phyloP scores from a whole-genome alignment of 352 stramenopile species.

The Plasmopara viticola region DNA sequence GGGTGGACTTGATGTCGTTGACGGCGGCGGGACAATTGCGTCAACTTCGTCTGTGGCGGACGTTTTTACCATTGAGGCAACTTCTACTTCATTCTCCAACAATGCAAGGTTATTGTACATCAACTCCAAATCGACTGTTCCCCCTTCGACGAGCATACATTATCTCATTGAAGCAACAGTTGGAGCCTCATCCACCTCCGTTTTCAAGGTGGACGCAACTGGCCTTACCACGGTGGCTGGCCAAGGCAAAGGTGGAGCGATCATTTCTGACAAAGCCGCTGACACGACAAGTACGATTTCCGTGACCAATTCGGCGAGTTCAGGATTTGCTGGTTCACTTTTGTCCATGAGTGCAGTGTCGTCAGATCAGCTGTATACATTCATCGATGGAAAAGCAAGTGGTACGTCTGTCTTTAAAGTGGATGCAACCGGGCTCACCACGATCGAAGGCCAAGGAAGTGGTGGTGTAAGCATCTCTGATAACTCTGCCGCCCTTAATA shows the following conservation, averaged over 20 bases:
- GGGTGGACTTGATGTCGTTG: conserved; percentile 26
- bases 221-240: too few species aligned
- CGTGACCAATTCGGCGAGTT: too few species aligned
- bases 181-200: too few species aligned
- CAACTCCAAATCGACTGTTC: too few species aligned
- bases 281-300: background rate
- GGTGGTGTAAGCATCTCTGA: conserved; percentile 5
- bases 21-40: conserved; percentile 32
- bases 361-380: conserved; percentile 10
- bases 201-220: too few species aligned
- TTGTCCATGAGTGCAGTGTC: too few species aligned
- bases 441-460: conserved; percentile 9
- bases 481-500: background rate
- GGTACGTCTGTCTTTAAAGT: conserved; percentile 8
- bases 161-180: too few species aligned
- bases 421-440: conserved; percentile 5
- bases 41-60: background rate
- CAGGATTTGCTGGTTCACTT: conserved; percentile 3
- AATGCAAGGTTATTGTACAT: too few species aligned
- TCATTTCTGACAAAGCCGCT: conserved; percentile 5
- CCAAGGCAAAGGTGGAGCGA: too few species aligned
- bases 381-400: conserved; percentile 14
- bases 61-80: too few species aligned
- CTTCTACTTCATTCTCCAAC: too few species aligned
- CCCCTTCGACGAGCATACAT: too few species aligned